These are phyloP conservation scores for Macadamia tetraphylla DNA, from an alignment of 164 flowering plant genomes.

Conservation along the genomic window DNA sequence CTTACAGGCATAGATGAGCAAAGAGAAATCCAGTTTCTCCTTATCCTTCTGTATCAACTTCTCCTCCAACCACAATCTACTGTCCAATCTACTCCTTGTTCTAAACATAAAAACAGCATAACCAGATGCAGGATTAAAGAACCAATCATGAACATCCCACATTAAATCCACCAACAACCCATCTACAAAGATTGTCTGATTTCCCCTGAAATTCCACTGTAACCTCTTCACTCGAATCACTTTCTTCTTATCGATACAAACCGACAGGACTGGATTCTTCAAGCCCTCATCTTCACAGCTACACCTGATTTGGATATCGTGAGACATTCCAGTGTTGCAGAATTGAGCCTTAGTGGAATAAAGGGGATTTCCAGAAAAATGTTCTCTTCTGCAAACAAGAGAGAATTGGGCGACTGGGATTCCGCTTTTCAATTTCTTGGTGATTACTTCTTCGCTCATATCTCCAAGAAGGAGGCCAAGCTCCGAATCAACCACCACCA, in stretches of 20 bases:
- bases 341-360: conserved; percentile 70
- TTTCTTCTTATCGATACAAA: conserved; percentile 61
- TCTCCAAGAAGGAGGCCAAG: conserved; percentile 59
- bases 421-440: conserved; percentile 31
- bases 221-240: conserved; percentile 68
- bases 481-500: conserved; percentile 47
- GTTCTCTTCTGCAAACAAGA: conserved; percentile 58
- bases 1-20: conserved; percentile 52
- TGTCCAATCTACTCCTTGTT: conserved; percentile 53
- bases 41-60: conserved; percentile 21
- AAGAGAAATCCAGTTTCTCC: conserved; percentile 35
- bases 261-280: conserved; percentile 49
- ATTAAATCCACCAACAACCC: conserved; percentile 67
- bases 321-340: conserved; percentile 39
- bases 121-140: conserved; percentile 33
- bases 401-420: conserved; percentile 25
- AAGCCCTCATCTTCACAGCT: conserved; percentile 55
- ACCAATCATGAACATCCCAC: conserved; percentile 75
- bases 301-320: conserved; percentile 66
- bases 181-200: conserved; percentile 62
- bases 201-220: conserved; percentile 97
- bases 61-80: conserved; percentile 64
- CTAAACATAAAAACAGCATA: conserved; percentile 56
- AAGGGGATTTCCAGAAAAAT: conserved; percentile 51
- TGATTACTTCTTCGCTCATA: conserved; percentile 36